A percentile compares a stretch with the other conserved stretches of the same genome.
Conservation (phyloP, 2,329 filamentous ascomycete species). For the Alternaria dauci region DNA sequence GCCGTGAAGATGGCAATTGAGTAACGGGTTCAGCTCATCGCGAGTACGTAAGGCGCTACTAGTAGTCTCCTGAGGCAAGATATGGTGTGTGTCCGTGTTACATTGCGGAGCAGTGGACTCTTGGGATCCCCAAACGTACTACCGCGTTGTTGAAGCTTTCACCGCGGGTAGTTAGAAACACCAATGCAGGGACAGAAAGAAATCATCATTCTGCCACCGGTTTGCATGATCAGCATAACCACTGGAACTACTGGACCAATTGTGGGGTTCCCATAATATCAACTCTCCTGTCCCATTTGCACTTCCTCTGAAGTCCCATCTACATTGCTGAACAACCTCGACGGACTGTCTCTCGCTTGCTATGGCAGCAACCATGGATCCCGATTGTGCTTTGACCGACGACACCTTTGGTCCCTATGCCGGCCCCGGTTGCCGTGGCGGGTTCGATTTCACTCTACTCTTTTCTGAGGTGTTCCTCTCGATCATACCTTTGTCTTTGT, state of each 20-base stretch:
- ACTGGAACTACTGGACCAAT: conserved; percentile 21
- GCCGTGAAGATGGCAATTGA: conserved; percentile 19
- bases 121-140: conserved; percentile 16
- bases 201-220: conserved; percentile 30
- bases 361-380: conserved; percentile 33
- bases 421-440: conserved; percentile 42
- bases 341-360: conserved; percentile 25
- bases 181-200: conserved; percentile 25
- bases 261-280: conserved; percentile 23
- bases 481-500: conserved; percentile 39
- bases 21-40: conserved; percentile 11
- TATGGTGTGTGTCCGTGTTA: conserved; percentile 8
- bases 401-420: conserved; percentile 46
- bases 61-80: conserved; percentile 4
- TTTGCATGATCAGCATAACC: conserved; percentile 26
- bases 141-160: conserved; percentile 22
- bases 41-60: conserved; percentile 17
- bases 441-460: conserved; percentile 51
- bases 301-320: conserved; percentile 32
- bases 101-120: conserved; percentile 19
- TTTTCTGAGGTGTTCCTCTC: conserved; percentile 50
- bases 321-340: conserved; percentile 23
- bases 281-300: conserved; percentile 24
- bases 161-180: conserved; percentile 18
- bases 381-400: conserved; percentile 36